These are phyloP conservation scores for Rhodamnia rubescens DNA, from an alignment of 345 rosid species.

Conservation along the genomic window DNA sequence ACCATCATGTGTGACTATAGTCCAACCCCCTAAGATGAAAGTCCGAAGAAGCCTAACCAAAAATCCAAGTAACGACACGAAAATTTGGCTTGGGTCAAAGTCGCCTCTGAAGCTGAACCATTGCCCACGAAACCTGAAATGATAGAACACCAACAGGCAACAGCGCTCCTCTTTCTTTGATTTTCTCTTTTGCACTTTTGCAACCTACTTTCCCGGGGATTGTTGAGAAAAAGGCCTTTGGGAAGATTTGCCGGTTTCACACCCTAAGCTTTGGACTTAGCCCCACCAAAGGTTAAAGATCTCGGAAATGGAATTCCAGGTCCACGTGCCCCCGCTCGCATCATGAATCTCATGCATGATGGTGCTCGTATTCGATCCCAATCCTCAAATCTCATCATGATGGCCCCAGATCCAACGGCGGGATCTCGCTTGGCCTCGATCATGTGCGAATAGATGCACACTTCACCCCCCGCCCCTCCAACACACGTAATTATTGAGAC, in stretches of 20 bases:
- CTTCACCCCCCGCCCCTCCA: neutral
- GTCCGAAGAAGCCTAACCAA: neutral
- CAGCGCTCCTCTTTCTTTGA: neutral
- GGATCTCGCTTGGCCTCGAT: neutral
- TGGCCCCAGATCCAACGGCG: neutral
- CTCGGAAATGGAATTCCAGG: neutral
- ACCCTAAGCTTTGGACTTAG: neutral
- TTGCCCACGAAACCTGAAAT: neutral
- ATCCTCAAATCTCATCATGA: neutral
- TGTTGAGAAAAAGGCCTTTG: neutral
- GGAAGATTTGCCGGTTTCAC: neutral
- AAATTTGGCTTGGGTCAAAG: neutral
- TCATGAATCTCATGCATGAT: neutral
- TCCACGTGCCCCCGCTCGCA: neutral
- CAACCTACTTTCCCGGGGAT: neutral
- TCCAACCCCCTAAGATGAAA: neutral
- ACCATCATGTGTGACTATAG: neutral
- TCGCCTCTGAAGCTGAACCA: neutral
- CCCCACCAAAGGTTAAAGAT: neutral
- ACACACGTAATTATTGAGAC: neutral
- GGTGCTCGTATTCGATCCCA: neutral
- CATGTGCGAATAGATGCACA: neutral
- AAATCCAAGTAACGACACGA: neutral
- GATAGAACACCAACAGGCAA: neutral
- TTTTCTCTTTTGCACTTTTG: neutral